Evolutionary conservation across 2,329 filamentous ascomycete genomes (phyloP).

Genomic region (Diaporthe caulivora): DNA sequence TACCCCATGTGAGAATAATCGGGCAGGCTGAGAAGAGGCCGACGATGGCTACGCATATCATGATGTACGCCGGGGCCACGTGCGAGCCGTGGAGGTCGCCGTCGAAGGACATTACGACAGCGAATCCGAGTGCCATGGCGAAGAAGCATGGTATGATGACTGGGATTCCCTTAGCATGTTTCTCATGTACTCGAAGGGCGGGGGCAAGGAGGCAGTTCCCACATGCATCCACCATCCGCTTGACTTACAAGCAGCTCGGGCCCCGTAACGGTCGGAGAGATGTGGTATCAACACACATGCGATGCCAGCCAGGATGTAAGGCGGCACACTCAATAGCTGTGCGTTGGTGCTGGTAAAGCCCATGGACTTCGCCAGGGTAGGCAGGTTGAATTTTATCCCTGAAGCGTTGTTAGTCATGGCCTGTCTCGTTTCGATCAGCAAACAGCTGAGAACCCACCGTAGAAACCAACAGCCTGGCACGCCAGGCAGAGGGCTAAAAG

Average conservation of each 20-base stretch:
- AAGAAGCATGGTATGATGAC: not conserved
- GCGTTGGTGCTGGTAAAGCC: slow-evolving; percentile 29
- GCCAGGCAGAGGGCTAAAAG: not conserved
- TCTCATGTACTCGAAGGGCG: not conserved
- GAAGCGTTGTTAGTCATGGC: not conserved
- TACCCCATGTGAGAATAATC: slow-evolving; percentile 4
- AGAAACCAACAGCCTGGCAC: slow-evolving; percentile 19
- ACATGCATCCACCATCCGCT: not conserved
- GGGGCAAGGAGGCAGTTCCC: not conserved
- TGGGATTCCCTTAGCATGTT: not conserved
- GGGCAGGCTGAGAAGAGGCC: not conserved
- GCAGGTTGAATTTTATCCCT: slow-evolving; percentile 23
- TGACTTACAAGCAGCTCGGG: not conserved
- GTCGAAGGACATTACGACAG: slow-evolving; percentile 1
- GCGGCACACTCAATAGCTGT: slow-evolving; percentile 18
- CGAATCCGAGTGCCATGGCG: slow-evolving; percentile 1
- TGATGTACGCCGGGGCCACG: slow-evolving; percentile 8
- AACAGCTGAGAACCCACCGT: not conserved
- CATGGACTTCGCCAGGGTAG: slow-evolving; percentile 22
- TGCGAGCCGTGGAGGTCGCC: slow-evolving; percentile 7
- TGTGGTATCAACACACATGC: not conserved
- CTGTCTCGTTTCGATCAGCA: not conserved
- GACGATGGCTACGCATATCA: not conserved
- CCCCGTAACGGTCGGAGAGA: slow-evolving; percentile 10
- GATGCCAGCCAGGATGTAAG: slow-evolving; percentile 10